Base-by-base conservation (phyloP, 2,329 filamentous ascomycete genomes). In the Epichloe uncinata region DNA sequence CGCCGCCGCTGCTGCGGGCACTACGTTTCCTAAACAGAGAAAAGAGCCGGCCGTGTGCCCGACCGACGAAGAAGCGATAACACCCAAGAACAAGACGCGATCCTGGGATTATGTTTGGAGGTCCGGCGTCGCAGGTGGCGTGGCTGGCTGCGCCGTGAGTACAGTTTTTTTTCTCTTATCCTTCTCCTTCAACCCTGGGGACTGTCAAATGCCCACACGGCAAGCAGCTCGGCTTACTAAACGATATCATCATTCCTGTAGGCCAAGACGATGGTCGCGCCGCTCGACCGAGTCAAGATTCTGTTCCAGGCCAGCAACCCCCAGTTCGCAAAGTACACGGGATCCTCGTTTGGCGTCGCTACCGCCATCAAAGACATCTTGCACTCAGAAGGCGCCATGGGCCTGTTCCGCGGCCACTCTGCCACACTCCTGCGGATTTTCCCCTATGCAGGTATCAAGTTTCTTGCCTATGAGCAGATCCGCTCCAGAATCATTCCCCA, bases 221-320 rank as follows among this genome's bases (percentile, higher is more conserved):
- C 26, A 30, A 9, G 8, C 26, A 30, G 26, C 8, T 30, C 26
- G 26, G 26, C 26, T 30, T 9, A 9, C 26, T 4, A 30, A 30
- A 30, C 1, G 26, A 4, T 9, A 4, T 30, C 3, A 5, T 36
- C 40, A 47, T 50, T 30, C 9, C 5, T 3, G 13, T 48, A 95
- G 89, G 93, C 86, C 54, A 98, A 98, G 74, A 96, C 91, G 0
- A 74, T 95, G 6, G 94, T 98, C 37, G 93, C 89, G 22, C 93
- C 93, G 22, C 85, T 98, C 55, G 93, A 98, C 69, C 84, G 93
- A 57, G 93, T 98, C 61, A 98, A 98, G 70, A 98, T 98, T 62
- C 84, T 98, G 41, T 97, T 98, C 70, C 93, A 98, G 66, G 85
- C 93, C 48, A 88, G 85, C 61, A 96, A 93, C 93, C 93, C 3